phyloP scores from a whole-genome alignment of 352 stramenopile species.

The Globisporangium cederbergense region DNA sequence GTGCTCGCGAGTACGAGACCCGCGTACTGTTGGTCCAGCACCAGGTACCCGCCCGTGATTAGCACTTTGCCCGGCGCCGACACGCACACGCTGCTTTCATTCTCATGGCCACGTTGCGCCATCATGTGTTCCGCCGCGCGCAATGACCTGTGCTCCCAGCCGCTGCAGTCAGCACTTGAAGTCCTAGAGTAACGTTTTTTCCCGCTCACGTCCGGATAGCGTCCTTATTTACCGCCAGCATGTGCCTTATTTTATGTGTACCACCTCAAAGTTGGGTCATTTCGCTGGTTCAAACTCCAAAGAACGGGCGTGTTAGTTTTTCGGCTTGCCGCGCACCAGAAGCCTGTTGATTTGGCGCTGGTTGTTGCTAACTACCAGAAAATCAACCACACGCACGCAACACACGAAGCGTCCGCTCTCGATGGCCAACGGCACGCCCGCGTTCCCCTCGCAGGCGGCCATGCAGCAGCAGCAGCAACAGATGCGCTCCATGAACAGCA shows the following conservation, averaged over 20 bases:
- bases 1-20: conserved; percentile 91
- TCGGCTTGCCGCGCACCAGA: background rate
- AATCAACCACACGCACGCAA: background rate
- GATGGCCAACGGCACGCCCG: conserved; percentile 8
- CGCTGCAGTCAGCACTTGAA: no score
- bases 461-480: conserved; percentile 5
- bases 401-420: background rate
- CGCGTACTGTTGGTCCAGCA: conserved; percentile 89
- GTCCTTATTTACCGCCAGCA: background rate
- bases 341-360: background rate
- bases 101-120: background rate
- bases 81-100: conserved; percentile 40
- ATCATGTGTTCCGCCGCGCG: background rate
- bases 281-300: background rate
- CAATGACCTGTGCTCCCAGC: background rate
- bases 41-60: conserved; percentile 94
- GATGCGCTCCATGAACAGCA: background rate
- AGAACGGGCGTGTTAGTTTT: background rate
- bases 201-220: background rate
- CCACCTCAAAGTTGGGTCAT: background rate
- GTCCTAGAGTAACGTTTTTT: background rate
- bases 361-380: background rate
- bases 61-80: conserved; percentile 97
- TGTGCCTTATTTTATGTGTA: background rate
- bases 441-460: background rate